Base-by-base conservation (phyloP, 148 eudicot genomes). In the Fagopyrum homotropicum region DNA sequence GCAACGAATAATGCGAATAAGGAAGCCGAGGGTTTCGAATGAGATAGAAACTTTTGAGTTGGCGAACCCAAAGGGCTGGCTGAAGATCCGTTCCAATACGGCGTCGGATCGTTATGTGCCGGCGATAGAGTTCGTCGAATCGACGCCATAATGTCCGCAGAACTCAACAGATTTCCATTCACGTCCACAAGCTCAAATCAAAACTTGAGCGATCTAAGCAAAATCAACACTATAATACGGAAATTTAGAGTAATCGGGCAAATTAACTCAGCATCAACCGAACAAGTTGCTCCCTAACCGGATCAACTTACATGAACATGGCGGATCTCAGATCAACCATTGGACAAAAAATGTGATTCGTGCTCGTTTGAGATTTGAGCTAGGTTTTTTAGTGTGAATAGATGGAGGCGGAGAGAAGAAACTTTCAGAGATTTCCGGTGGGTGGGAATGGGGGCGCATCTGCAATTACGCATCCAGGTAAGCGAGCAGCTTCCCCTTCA, bases 41-140 rank as follows among this genome's bases (percentile, higher is more conserved):
- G 80, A 49, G 84, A 75, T 9, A 83, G 61, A 45, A 78, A 78
- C 77, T 88, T 90, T 6, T 84, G 86, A 12, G 92, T 74, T 26
- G 87, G 87, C 8, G 97, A 86, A 29, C 75, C 76, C 12, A 75
- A 83, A 9, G 87, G 81, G 66, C 66, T 84, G 26, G 26, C 59
- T 45, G 77, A 26, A 44, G 82, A 85, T 59, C 93, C 96, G 73
- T 89, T 91, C 73, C 69, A 83, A 72, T 84, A 76, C 26, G 55
- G 49, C 30, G 76, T 60, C 89, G 26, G 90, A 48, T 88, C 88
- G 72, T 78, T 81, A 80, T 80, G 80, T 9, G 77, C 61, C 30
- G 97, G 92, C 71, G 93, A 93, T 2, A 83, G 83, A 46, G 97
- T 87, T 76, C 98, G 82, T 75, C 97, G 86, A 79, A 91, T 82